These are phyloP conservation scores for Domatiomyces globalis DNA, from an alignment of 2,329 filamentous ascomycete species.

Conservation along the genomic window DNA sequence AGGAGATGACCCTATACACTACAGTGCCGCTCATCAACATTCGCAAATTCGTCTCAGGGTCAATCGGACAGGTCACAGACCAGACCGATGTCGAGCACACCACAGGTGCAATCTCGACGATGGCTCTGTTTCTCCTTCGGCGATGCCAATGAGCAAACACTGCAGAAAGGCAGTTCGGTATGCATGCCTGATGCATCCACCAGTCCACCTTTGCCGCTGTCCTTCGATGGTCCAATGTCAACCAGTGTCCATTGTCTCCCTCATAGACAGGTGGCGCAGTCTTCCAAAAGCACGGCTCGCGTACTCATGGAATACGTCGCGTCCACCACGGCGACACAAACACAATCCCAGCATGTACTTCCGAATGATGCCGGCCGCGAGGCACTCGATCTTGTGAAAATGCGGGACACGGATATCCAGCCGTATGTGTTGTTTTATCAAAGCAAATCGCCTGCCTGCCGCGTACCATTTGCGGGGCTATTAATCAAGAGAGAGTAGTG, in stretches of 20 bases:
- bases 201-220: constrained; percentile 18
- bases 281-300: constrained; percentile 5
- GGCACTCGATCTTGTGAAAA: constrained; percentile 36
- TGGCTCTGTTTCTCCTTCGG: not conserved
- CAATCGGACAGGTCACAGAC: constrained; percentile 22
- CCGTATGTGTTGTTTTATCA: constrained; percentile 24
- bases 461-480: constrained; percentile 24
- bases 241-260: constrained; percentile 20
- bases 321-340: constrained; percentile 22
- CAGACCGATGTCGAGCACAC: constrained; percentile 21
- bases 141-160: constrained; percentile 3
- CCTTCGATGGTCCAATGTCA: constrained; percentile 19
- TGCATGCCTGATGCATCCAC: constrained; percentile 26
- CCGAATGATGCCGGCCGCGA: constrained; percentile 34
- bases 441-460: constrained; percentile 32
- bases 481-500: constrained; percentile 19
- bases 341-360: constrained; percentile 24
- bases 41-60: constrained; percentile 1
- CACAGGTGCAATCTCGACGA: constrained; percentile 17
- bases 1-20: constrained; percentile 41
- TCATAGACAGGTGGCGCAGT: constrained; percentile 5
- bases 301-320: constrained; percentile 9
- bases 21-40: constrained; percentile 6
- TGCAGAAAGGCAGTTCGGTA: constrained; percentile 17
- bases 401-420: constrained; percentile 25